Base-by-base conservation (phyloP, 2,329 filamentous ascomycete species). In the Teratosphaeria pseudoeucalypti region DNA sequence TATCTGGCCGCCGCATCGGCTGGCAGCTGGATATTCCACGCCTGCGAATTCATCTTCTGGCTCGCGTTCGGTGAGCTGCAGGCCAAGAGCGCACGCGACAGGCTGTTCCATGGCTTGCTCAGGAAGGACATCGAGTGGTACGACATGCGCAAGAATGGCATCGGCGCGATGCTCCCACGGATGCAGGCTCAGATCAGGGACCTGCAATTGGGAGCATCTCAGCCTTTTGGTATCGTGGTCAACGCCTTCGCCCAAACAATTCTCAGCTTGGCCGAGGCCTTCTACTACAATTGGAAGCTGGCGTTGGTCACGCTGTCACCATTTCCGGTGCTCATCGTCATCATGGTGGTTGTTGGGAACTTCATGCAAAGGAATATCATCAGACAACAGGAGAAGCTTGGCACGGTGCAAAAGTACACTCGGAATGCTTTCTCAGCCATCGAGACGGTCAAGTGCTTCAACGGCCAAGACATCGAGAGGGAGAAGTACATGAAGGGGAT, bases 381-480 rank as follows among this genome's bases (percentile, higher is more conserved):
- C 62, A 76, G 76, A 1, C 91, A 96, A 67, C 85, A 88, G 59
- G 73, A 74, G 1, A 81, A 86, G 59, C 80, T 96, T 0, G 82
- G 83, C 1, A 76, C 80, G 55, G 89, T 90, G 0, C 86, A 90
- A 0, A 92, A 90, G 67, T 78, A 85, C 58, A 82, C 85, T 1
- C 85, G 83, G 10, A 87, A 84, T 11, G 85, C 89, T 0, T 81
- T 95, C 10, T 78, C 79, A 1, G 85, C 84, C 2, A 92, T 96
- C 47, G 90, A 95, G 62, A 83, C 89, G 0, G 90, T 97, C 68
- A 96, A 96, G 71, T 86, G 85, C 57, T 92, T 88, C 74, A 92
- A 92, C 65, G 89, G 87, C 0, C 82, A 90, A 67, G 80, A 81
- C 12, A 77, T 85, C 11, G 92, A 95, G 71, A 73, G 82, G 0